Evolutionary conservation across 2,329 filamentous ascomycete genomes (phyloP), one percentile per base, ranked within the genome.

Genomic region (Magnaporthiopsis rhizophila): DNA sequence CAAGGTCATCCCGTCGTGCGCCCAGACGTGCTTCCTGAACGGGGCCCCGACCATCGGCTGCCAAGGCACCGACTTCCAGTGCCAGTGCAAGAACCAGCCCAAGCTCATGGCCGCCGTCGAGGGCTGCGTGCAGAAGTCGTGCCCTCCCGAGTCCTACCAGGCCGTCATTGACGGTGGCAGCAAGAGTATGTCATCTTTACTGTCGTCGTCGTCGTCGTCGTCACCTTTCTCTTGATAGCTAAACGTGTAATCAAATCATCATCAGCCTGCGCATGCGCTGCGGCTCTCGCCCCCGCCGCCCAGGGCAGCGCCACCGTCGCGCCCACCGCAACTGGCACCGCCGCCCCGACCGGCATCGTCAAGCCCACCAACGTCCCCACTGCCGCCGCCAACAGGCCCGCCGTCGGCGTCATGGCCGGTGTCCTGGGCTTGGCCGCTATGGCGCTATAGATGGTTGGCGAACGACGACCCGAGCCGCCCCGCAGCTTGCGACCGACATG

Each of bases 121-220:
- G 67, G 68, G 69, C 5, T 75, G 74, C 61, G 73, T 75, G 13
- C 66, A 66, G 21, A 66, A 66, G 7, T 65, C 68, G 2, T 75
- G 74, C 50, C 62, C 68, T 5, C 59, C 67, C 3, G 62, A 67
- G 3, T 68, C 69, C 18, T 72, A 68, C 36, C 70, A 74, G 63
- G 68, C 67, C n/a, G 72, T 74, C 32, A 72, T 75, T 59, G 72
- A 75, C 58, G 72, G 72, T 12, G 69, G 70, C 13, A 71, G n/a
- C 13, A 36, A 59, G n/a, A 38, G 62, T 64, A 45, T 45, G 34
- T 57, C 24, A 38, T 45, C 7, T 12, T 50, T 26, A 15, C 8
- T 34, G 3, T 34, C n/a, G 5, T 56, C 21, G 15, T n/a, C 13
- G 32, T 18, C 13, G 18, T 18, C 28, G 18, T 9, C 12, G 28